These are phyloP conservation scores for Chimonanthus salicifolius DNA, from an alignment of 164 flowering plant species.

Conservation along the genomic window DNA sequence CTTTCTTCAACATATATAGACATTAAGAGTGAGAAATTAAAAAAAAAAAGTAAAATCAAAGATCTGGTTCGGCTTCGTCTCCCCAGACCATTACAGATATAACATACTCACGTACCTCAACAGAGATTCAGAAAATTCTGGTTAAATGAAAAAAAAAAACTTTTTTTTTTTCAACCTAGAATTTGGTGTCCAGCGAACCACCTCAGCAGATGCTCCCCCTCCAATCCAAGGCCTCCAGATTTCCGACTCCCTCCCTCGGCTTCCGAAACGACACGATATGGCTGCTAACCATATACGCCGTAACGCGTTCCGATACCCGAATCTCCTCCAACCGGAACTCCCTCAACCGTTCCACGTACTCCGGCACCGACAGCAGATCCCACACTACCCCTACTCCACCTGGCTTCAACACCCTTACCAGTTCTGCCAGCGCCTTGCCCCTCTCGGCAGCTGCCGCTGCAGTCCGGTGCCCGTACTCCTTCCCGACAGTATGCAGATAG, in stretches of 20 bases:
- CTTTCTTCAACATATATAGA: too few species aligned
- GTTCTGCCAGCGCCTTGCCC: slow-evolving; percentile 66
- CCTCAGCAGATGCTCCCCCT: slow-evolving; percentile 2
- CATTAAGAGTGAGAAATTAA: too few species aligned
- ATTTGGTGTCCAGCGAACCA: not conserved
- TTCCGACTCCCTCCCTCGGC: slow-evolving; percentile 25
- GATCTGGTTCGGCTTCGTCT: slow-evolving; percentile 53
- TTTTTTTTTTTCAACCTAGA: too few species aligned
- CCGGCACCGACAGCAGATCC: slow-evolving; percentile 87
- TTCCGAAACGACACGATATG: slow-evolving; percentile 89
- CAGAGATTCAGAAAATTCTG: not conserved
- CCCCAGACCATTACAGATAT: slow-evolving; percentile 4
- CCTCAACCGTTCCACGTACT: slow-evolving; percentile 66
- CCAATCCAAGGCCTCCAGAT: slow-evolving; percentile 2
- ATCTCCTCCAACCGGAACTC: slow-evolving; percentile 88
- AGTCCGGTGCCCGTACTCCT: slow-evolving; percentile 65
- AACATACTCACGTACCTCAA: not conserved
- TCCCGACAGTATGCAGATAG: slow-evolving; percentile 77
- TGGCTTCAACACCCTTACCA: slow-evolving; percentile 78
- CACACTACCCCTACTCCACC: slow-evolving; percentile 92
- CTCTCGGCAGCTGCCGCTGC: slow-evolving; percentile 89
- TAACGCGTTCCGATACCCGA: slow-evolving; percentile 73
- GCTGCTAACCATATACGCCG: slow-evolving; percentile 88
- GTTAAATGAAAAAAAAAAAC: not conserved
- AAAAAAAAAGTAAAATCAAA: too few species aligned